Evolutionary conservation across 176 grass and related monocot species (phyloP), one percentile per base, ranked within the genome.

Genomic region (Pontederia crassipes): DNA sequence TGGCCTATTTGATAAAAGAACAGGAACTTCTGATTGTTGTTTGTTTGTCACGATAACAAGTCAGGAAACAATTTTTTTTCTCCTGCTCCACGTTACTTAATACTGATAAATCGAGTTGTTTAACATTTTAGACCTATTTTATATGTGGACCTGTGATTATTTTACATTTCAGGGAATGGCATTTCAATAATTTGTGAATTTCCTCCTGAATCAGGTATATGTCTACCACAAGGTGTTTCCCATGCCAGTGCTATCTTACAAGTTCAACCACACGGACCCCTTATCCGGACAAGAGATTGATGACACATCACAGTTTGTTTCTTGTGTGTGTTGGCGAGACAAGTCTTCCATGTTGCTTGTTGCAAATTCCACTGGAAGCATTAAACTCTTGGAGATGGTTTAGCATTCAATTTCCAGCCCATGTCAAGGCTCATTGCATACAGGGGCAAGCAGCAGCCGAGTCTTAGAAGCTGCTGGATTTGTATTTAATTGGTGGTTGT

Each of bases 371-470:
- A 86, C 87, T 28, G 94, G 94, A 13, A 92, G 82, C 57, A 86
- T 98, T 61, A 98, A 92, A 73, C 66, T 98, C 53, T 79, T 98
- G 79, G 88, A 98, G 74, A 92, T 98, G 94, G 88, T 85, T 54
- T 98, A 64, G 77, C 58, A 28, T 16, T 66, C 58, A 59, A 17
- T 32, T 59, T 40, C n/a, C 46, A 64, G 51, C 4, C 32, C 32
- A 40, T 40, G 32, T 7, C 32, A 17, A 48, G 55, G 10, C 16
- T 64, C 5, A 15, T 75, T 48, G 14, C 64, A 13, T 11, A 59
- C 49, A 11, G 13, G 11, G 13, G 4, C 46, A 46, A 60, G 59
- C 28, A 61, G 13, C 57, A 32, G 46, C 48, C 32, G 6, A 63
- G 67, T 56, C 18, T 73, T 56, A 14, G 54, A 35, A 54, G 13